A percentile compares a stretch with the other conserved stretches of the same genome.
Conservation (phyloP, 345 rosid species). For the Citrus australasica region DNA sequence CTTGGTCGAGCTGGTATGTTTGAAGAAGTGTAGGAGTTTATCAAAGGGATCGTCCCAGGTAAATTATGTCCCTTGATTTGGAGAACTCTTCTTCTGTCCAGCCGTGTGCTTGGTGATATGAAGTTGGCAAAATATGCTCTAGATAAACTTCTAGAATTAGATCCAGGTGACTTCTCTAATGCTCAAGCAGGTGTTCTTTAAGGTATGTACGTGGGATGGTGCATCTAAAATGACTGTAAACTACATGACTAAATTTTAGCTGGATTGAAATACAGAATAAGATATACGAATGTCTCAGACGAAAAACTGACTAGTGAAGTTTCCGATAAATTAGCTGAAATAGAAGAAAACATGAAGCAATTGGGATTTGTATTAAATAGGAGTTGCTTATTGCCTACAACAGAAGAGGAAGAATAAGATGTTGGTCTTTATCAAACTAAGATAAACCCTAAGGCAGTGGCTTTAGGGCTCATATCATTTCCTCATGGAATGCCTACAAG, state of each 20-base stretch:
- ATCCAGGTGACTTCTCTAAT: conserved; percentile 20
- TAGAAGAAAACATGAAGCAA: conserved; percentile 18
- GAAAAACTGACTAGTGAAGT: conserved; percentile 2
- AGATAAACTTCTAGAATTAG: conserved; percentile 23
- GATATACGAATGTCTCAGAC: conserved; percentile 16
- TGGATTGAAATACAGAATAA: conserved; percentile 17
- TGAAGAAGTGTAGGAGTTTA: conserved; percentile 20
- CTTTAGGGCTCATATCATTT: conserved; percentile 17
- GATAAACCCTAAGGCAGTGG: conserved; percentile 24
- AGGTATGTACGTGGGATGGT: conserved; percentile 16
- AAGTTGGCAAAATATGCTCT: conserved; percentile 19
- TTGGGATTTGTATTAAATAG: conserved; percentile 12
- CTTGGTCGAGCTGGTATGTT: conserved; percentile 21
- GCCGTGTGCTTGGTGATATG: conserved; percentile 15
- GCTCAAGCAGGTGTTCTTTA: conserved; percentile 15
- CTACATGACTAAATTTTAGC: neutral
- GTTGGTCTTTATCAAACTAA: conserved; percentile 17
- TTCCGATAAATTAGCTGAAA: conserved; percentile 12
- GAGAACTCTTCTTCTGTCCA: conserved; percentile 20
- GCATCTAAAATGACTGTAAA: neutral
- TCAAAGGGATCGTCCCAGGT: conserved; percentile 5
- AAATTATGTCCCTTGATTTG: conserved; percentile 17
- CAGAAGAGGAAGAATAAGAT: conserved; percentile 23
- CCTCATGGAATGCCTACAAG: conserved; percentile 15
- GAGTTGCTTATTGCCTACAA: conserved; percentile 10